Evolutionary conservation across 768 basidiomycete genomes (phyloP).

Genomic region (Butyriboletus loyo): DNA sequence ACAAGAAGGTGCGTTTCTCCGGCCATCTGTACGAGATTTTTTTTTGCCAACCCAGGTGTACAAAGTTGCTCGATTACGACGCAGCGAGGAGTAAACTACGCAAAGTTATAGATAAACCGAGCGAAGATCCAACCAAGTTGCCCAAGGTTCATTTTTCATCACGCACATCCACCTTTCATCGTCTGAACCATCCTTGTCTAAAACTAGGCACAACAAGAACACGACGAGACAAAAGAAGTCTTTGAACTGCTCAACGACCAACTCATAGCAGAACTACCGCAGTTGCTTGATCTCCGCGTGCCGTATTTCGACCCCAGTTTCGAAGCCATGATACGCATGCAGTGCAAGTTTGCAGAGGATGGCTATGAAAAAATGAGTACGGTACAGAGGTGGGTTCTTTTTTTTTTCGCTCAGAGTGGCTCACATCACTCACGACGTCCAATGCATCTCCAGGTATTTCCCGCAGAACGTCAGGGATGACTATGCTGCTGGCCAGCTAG

Average conservation of each 20-base stretch:
- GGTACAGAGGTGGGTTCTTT: slow-evolving; percentile 67
- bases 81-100: slow-evolving; percentile 85
- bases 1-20: slow-evolving; percentile 76
- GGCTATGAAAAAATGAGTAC: slow-evolving; percentile 96
- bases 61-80: slow-evolving; percentile 92
- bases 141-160: slow-evolving; percentile 54
- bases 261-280: slow-evolving; percentile 85
- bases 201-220: slow-evolving; percentile 81
- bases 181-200: neutral
- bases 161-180: neutral
- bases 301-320: slow-evolving; percentile 99
- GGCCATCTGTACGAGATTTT: no score
- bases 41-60: neutral
- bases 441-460: slow-evolving; percentile 62
- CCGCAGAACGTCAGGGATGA: slow-evolving; percentile 89
- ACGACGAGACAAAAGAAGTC: slow-evolving; percentile 92
- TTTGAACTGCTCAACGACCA: slow-evolving; percentile 93
- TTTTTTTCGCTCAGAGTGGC: neutral
- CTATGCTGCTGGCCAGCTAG: slow-evolving; percentile 94
- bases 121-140: slow-evolving; percentile 88
- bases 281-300: slow-evolving; percentile 90
- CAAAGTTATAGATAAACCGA: slow-evolving; percentile 88
- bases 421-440: neutral
- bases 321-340: slow-evolving; percentile 98
- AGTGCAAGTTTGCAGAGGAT: slow-evolving; percentile 96